Percentiles rank a stretch among this genome's conserved stretches.
Evolutionary conservation across 306 rosid genomes (phyloP).

Genomic region (Alnus glutinosa): DNA sequence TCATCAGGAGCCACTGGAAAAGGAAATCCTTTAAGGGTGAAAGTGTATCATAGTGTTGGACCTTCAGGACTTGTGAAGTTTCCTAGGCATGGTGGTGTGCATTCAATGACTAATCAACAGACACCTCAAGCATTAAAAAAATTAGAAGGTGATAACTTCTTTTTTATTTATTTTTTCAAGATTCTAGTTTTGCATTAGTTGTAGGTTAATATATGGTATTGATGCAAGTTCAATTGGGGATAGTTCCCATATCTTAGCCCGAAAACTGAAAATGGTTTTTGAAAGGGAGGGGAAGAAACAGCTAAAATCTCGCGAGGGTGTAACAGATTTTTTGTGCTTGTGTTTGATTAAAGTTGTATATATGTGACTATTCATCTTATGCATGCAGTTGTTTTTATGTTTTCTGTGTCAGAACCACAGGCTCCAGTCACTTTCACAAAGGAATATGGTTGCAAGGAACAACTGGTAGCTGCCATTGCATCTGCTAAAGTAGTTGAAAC

Average conservation of each 20-base stretch:
- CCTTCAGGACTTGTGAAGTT: slow-evolving; percentile 22
- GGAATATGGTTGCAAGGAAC: slow-evolving; percentile 1
- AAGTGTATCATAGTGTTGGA: slow-evolving; percentile 14
- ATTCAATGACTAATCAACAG: slow-evolving; percentile 23
- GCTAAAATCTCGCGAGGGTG: not conserved
- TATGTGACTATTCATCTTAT: not conserved
- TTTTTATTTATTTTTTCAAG: not conserved
- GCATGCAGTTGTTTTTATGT: not conserved
- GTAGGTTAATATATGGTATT: not conserved
- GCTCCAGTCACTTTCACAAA: not conserved
- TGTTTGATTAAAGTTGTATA: not conserved
- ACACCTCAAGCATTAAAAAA: slow-evolving; percentile 27
- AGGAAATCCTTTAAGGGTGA: slow-evolving; percentile 8
- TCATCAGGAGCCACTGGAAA: slow-evolving; percentile 19
- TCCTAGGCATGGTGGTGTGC: slow-evolving; percentile 26
- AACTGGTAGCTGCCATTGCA: not conserved
- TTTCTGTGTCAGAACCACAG: slow-evolving; percentile 2
- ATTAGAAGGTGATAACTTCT: slow-evolving; percentile 40
- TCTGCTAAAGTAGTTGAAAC: not conserved
- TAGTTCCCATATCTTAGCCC: not conserved
- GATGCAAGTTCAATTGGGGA: not conserved
- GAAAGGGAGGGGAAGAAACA: not conserved
- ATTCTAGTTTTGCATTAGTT: not conserved
- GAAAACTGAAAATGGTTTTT: not conserved
- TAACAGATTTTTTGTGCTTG: not conserved